A percentile compares a stretch with the other conserved stretches of the same genome.
These are phyloP conservation scores for Solanum medicagineum DNA, from an alignment of 257 asterid species.

Conservation along the genomic window DNA sequence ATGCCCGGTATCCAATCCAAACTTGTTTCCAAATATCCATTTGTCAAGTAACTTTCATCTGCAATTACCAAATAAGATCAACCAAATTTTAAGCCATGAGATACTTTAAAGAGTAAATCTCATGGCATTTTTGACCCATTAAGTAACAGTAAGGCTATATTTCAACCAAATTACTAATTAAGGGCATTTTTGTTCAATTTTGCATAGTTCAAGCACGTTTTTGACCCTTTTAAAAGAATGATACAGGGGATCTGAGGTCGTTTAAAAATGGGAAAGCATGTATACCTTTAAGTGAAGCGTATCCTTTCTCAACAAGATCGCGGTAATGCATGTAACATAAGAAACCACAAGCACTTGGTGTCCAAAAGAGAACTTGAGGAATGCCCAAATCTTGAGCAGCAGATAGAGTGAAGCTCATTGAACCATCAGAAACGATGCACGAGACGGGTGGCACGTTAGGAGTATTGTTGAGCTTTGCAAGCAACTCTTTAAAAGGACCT, in stretches of 20 bases:
- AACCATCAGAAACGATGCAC: not conserved
- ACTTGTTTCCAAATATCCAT: not conserved
- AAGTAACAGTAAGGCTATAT: too few species aligned
- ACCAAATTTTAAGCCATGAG: not conserved
- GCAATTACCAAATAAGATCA: not conserved
- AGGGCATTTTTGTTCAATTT: too few species aligned
- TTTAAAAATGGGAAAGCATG: not conserved
- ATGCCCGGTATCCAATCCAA: conserved; percentile 8
- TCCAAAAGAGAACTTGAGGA: not conserved
- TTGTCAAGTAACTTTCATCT: conserved; percentile 4
- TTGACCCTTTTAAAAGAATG: not conserved
- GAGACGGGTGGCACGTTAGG: not conserved
- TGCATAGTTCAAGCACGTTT: too few species aligned
- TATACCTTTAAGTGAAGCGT: not conserved
- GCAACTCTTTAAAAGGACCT: not conserved
- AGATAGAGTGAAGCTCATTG: not conserved
- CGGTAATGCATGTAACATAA: not conserved
- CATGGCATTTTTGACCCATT: too few species aligned
- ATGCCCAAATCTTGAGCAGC: not conserved
- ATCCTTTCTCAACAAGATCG: not conserved
- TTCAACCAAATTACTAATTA: too few species aligned
- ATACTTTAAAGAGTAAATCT: not conserved
- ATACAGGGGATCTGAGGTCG: not conserved
- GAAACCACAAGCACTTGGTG: not conserved
- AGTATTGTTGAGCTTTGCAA: not conserved